phyloP scores from a whole-genome alignment of 176 grass and related monocot genomes.

The Oryza punctata region DNA sequence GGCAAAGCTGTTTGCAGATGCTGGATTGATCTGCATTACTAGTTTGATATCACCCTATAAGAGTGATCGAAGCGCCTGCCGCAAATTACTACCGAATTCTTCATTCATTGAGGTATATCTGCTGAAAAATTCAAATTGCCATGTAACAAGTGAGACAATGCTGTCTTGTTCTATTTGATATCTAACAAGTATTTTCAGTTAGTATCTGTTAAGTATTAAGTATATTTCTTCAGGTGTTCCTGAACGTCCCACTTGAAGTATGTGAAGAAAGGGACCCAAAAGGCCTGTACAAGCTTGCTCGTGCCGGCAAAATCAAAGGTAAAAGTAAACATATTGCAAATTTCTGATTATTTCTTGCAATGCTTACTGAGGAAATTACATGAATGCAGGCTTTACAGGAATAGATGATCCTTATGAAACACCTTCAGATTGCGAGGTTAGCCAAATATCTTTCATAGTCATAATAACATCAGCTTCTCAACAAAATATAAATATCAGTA shows the following conservation, averaged over 20 bases:
- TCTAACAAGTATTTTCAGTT: neutral
- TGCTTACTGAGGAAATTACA: slow-evolving; percentile 3
- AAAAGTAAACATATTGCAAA: neutral
- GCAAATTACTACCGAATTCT: slow-evolving; percentile 51
- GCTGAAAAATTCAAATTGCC: too few relatives aligned
- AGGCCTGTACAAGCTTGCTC: slow-evolving; percentile 91
- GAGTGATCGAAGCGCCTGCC: slow-evolving; percentile 63
- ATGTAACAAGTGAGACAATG: neutral
- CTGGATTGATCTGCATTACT: slow-evolving; percentile 84
- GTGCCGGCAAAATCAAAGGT: slow-evolving; percentile 93
- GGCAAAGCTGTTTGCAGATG: slow-evolving; percentile 84
- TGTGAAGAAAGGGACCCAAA: slow-evolving; percentile 91
- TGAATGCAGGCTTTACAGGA: slow-evolving; percentile 70
- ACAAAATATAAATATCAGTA: neutral
- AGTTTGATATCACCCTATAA: slow-evolving; percentile 87
- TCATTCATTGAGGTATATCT: slow-evolving; percentile 70
- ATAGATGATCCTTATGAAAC: slow-evolving; percentile 91
- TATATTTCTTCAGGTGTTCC: slow-evolving; percentile 58
- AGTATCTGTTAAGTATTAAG: neutral
- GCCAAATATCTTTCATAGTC: neutral
- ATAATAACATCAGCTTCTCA: neutral
- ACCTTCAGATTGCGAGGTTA: slow-evolving; percentile 80
- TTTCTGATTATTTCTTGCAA: neutral
- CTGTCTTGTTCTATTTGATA: neutral
- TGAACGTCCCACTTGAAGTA: slow-evolving; percentile 74